Conservation (phyloP, 1,284 basidiomycete genomes). For the Tremellales sp. region DNA sequence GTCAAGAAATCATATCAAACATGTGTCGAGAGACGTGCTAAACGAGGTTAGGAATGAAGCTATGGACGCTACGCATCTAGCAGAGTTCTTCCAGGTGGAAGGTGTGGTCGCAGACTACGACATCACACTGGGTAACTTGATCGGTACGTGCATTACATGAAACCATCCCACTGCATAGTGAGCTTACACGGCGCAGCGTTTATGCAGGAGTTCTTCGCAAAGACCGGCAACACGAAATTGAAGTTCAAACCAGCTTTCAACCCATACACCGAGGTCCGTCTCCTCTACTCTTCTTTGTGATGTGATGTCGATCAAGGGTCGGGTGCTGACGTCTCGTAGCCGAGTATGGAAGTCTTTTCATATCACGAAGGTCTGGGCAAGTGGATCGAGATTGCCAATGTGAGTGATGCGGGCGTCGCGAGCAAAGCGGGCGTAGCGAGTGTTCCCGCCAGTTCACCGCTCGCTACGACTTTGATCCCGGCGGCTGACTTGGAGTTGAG, state of each 20-base stretch:
- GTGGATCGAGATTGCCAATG: slow-evolving; percentile 82
- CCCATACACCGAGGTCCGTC: slow-evolving; percentile 83
- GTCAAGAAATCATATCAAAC: slow-evolving; percentile 9
- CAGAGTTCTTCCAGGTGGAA: slow-evolving; percentile 99
- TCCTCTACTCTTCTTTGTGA: neutral
- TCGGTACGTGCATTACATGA: slow-evolving; percentile 57
- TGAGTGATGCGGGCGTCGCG: no score
- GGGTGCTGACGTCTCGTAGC: slow-evolving; percentile 52
- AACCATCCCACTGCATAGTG: neutral
- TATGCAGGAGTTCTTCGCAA: slow-evolving; percentile 96
- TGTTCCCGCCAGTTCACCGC: no score
- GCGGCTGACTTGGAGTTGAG: neutral
- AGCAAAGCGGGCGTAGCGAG: no score
- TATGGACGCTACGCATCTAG: slow-evolving; percentile 97
- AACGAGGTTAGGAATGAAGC: slow-evolving; percentile 94
- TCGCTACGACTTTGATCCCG: neutral
- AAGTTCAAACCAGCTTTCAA: slow-evolving; percentile 80
- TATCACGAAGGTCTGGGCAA: slow-evolving; percentile 92
- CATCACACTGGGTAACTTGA: slow-evolving; percentile 93
- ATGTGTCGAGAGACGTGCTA: no score
- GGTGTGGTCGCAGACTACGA: slow-evolving; percentile 95
- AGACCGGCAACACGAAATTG: slow-evolving; percentile 91
- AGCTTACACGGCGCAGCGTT: slow-evolving; percentile 60
- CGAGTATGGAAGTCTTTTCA: slow-evolving; percentile 98
- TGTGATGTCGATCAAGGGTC: neutral